Evolutionary conservation across 2,329 filamentous ascomycete genomes (phyloP).

Genomic region (Fusarium nygamai): DNA sequence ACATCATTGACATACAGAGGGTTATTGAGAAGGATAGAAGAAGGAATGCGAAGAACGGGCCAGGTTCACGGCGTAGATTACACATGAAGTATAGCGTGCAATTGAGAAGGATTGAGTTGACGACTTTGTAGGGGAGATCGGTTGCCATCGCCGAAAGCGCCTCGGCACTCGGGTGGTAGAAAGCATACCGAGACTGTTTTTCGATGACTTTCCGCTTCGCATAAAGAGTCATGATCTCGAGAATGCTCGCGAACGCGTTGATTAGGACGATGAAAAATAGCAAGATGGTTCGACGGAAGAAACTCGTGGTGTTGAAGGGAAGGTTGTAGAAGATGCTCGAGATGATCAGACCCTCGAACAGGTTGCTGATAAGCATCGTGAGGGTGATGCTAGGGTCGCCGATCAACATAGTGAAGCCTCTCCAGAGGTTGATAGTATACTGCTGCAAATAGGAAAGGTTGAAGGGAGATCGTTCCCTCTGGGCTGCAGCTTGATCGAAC

Average conservation of each 20-base stretch:
- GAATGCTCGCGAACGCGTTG: constrained; percentile 34
- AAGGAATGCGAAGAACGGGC: constrained; percentile 58
- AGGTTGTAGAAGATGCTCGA: constrained; percentile 35
- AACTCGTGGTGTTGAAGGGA: constrained; percentile 3
- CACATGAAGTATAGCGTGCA: constrained; percentile 71
- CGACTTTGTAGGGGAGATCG: constrained; percentile 34
- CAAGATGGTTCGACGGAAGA: constrained; percentile 15
- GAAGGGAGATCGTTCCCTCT: constrained; percentile 26
- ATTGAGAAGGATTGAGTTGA: constrained; percentile 50
- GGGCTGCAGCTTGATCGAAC: constrained; percentile 27
- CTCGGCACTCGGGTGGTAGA: constrained; percentile 46
- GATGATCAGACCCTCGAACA: constrained; percentile 26
- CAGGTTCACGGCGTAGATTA: constrained; percentile 67
- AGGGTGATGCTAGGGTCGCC: constrained; percentile 24
- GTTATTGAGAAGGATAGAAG: constrained; percentile 62
- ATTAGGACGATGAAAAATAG: constrained; percentile 35
- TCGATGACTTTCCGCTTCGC: constrained; percentile 45
- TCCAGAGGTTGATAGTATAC: constrained; percentile 18
- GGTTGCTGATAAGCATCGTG: constrained; percentile 33
- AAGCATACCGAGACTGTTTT: constrained; percentile 47
- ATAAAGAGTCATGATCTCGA: constrained; percentile 38
- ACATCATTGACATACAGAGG: constrained; percentile 72
- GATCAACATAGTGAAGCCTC: constrained; percentile 19
- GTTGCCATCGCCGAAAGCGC: constrained; percentile 26
- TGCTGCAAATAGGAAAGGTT: constrained; percentile 26